Conservation (phyloP, 306 rosid genomes). For the Glycine soja region DNA sequence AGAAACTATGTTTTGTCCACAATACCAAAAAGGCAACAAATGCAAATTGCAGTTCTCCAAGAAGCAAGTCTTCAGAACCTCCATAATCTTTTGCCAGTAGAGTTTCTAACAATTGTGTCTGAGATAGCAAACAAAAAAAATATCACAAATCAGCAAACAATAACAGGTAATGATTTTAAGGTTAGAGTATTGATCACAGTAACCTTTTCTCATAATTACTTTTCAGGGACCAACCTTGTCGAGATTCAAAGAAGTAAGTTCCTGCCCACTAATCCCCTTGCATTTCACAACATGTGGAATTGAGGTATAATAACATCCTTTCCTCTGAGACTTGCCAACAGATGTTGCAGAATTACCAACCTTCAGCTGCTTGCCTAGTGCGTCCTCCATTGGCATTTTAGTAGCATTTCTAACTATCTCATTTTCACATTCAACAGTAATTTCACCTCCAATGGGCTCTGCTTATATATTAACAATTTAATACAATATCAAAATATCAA, state of each 20-base stretch:
- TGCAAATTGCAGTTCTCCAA: conserved; percentile 93
- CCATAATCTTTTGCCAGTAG: conserved; percentile 72
- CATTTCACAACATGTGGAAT: conserved; percentile 79
- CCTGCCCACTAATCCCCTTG: conserved; percentile 77
- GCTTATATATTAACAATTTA: conserved; percentile 44
- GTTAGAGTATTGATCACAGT: conserved; percentile 21
- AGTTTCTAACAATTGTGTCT: conserved; percentile 85
- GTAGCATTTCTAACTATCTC: conserved; percentile 54
- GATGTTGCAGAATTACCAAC: conserved; percentile 60
- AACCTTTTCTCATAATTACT: not conserved
- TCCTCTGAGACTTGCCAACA: conserved; percentile 55
- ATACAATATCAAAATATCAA: not conserved
- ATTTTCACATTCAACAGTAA: conserved; percentile 70
- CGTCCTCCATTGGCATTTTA: conserved; percentile 66
- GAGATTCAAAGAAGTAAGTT: conserved; percentile 87
- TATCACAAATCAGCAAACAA: conserved; percentile 33
- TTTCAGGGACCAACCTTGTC: conserved; percentile 67
- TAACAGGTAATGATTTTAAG: conserved; percentile 3
- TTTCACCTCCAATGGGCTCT: conserved; percentile 97
- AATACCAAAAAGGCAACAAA: conserved; percentile 80
- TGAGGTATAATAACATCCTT: conserved; percentile 85
- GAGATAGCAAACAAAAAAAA: conserved; percentile 38
- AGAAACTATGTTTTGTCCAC: conserved; percentile 11
- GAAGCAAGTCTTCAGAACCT: conserved; percentile 82
- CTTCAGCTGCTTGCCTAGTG: conserved; percentile 71